These are phyloP conservation scores for Nakazawaea anatomiae DNA, from an alignment of 805 yeast species.

Conservation along the genomic window DNA sequence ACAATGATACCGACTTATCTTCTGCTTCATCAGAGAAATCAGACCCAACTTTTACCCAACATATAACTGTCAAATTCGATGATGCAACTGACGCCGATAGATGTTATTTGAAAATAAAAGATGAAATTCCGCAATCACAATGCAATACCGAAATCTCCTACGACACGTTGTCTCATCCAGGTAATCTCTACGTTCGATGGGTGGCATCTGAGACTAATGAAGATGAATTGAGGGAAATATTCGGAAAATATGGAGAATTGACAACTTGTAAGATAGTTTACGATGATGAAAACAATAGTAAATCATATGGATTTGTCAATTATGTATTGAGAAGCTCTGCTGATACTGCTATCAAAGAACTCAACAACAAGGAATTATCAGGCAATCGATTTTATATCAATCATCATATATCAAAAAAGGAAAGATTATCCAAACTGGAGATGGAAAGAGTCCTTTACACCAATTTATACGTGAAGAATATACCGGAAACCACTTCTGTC, in stretches of 20 bases:
- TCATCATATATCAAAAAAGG: slow-evolving; percentile 60
- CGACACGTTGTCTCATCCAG: slow-evolving; percentile 45
- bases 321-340: slow-evolving; percentile 55
- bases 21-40: not conserved
- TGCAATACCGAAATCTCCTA: slow-evolving; percentile 13
- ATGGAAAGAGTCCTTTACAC: slow-evolving; percentile 41
- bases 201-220: slow-evolving; percentile 25
- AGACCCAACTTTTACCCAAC: slow-evolving; percentile 1
- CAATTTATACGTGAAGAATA: slow-evolving; percentile 48
- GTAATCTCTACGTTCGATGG: slow-evolving; percentile 45
- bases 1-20: not conserved
- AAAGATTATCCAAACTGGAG: slow-evolving; percentile 44
- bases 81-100: slow-evolving; percentile 3
- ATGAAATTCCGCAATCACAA: not conserved
- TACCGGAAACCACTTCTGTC: slow-evolving; percentile 34
- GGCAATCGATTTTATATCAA: slow-evolving; percentile 44
- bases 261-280: slow-evolving; percentile 40
- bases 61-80: slow-evolving; percentile 2
- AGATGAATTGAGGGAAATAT: slow-evolving; percentile 30
- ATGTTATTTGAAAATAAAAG: not conserved
- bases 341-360: slow-evolving; percentile 46
- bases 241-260: slow-evolving; percentile 35
- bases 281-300: slow-evolving; percentile 38
- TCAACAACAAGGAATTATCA: slow-evolving; percentile 20
- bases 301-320: slow-evolving; percentile 65